phyloP scores from a whole-genome alignment of 441 rosid genomes.

The Metrosideros polymorpha region DNA sequence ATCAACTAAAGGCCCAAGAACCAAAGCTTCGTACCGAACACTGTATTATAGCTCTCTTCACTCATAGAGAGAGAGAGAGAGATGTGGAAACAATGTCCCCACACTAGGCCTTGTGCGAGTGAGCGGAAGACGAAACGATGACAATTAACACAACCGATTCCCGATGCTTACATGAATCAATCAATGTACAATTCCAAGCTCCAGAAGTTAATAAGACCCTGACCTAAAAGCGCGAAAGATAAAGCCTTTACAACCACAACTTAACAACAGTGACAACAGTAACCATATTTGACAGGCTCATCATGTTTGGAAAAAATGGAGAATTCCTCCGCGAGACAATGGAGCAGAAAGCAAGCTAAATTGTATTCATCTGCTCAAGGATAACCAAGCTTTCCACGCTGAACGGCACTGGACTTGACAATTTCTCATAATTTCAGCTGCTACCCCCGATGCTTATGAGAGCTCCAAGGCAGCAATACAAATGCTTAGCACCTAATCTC shows the following conservation, averaged over 20 bases:
- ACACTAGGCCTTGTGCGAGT: background rate
- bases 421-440: background rate
- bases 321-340: background rate
- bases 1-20: background rate
- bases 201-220: background rate
- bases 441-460: background rate
- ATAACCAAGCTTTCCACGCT: background rate
- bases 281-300: background rate
- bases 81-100: background rate
- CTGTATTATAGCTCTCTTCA: background rate
- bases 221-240: background rate
- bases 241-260: background rate
- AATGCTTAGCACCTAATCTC: conserved; percentile 83
- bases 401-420: background rate
- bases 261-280: background rate
- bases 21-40: background rate
- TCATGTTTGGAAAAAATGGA: background rate
- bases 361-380: background rate
- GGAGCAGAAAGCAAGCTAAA: background rate
- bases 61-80: background rate
- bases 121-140: background rate
- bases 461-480: background rate
- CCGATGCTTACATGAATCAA: background rate
- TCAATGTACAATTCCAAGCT: background rate
- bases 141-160: background rate